Evolutionary conservation across 805 yeast species (phyloP).

Genomic region (Ogataea saltuana): DNA sequence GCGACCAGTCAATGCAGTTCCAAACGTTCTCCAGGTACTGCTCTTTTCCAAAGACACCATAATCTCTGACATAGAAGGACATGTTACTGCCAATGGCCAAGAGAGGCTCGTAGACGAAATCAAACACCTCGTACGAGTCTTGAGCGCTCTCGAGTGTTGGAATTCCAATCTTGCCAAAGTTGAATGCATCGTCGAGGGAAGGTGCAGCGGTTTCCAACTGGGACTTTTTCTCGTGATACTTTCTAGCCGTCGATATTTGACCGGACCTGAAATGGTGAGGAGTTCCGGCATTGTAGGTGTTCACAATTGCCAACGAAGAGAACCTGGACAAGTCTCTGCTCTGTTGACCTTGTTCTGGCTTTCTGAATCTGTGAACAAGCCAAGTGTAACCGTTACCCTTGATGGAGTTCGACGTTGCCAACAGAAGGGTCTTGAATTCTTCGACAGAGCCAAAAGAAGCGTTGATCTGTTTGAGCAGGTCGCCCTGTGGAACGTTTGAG

Average conservation of each 20-base stretch:
- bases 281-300: constrained; percentile 88
- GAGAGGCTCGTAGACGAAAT: constrained; percentile 51
- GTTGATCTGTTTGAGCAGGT: constrained; percentile 48
- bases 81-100: constrained; percentile 74
- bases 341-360: constrained; percentile 25
- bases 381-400: constrained; percentile 92
- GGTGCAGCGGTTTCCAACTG: constrained; percentile 16
- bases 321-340: constrained; percentile 27
- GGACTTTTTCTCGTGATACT: constrained; percentile 28
- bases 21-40: constrained; percentile 73
- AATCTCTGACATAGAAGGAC: constrained; percentile 67
- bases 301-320: constrained; percentile 62
- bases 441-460: constrained; percentile 72
- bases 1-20: constrained; percentile 82
- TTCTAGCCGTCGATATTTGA: constrained; percentile 45
- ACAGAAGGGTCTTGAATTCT: constrained; percentile 70
- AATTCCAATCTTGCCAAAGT: constrained; percentile 24
- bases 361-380: constrained; percentile 65
- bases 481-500: constrained; percentile 25
- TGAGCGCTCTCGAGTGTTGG: constrained; percentile 43
- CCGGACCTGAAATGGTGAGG: constrained; percentile 66
- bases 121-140: constrained; percentile 43
- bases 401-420: constrained; percentile 67
- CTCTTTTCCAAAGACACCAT: constrained; percentile 76
- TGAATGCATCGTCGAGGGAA: constrained; percentile 12